A percentile compares a stretch with the other conserved stretches of the same genome.
Evolutionary conservation across 1,284 basidiomycete species (phyloP).

Genomic region (Moesziomyces globuligerus): DNA sequence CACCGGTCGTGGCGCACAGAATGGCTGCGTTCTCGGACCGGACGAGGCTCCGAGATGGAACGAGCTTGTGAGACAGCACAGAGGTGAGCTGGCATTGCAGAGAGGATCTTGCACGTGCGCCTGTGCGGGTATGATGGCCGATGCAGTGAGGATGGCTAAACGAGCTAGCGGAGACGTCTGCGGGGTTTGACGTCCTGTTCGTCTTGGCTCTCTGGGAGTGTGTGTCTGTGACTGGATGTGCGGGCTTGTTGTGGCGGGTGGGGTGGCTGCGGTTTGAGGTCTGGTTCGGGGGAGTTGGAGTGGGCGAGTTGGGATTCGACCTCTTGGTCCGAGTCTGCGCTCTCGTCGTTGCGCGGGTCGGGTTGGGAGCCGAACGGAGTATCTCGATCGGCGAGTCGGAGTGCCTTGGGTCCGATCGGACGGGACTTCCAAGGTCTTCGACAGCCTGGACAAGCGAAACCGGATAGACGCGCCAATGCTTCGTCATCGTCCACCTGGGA

Average conservation of each 20-base stretch:
- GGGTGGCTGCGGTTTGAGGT: slow-evolving; percentile 16
- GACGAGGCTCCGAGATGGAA: too few species aligned
- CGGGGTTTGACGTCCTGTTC: slow-evolving; percentile 21
- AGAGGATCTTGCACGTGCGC: neutral
- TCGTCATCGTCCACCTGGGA: slow-evolving; percentile 22
- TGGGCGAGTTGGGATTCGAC: neutral
- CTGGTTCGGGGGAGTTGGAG: slow-evolving; percentile 6
- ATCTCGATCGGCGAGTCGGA: slow-evolving; percentile 7
- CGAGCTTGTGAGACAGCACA: neutral
- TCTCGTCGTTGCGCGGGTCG: neutral
- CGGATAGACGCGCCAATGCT: slow-evolving; percentile 12
- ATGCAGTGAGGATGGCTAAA: neutral
- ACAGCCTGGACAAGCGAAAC: slow-evolving; percentile 23
- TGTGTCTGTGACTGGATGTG: neutral
- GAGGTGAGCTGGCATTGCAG: neutral
- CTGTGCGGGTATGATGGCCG: neutral
- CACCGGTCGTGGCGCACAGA: neutral
- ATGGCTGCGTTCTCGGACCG: too few species aligned
- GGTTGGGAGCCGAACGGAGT: slow-evolving; percentile 11
- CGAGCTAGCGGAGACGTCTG: slow-evolving; percentile 9
- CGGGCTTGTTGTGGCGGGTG: neutral
- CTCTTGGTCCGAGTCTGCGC: neutral
- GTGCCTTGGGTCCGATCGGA: slow-evolving; percentile 37
- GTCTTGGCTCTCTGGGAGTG: slow-evolving; percentile 11
- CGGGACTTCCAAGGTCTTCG: slow-evolving; percentile 22